These are phyloP conservation scores for Geotrichum aggregatum DNA, from an alignment of 1,139 yeast genomes.

Conservation along the genomic window DNA sequence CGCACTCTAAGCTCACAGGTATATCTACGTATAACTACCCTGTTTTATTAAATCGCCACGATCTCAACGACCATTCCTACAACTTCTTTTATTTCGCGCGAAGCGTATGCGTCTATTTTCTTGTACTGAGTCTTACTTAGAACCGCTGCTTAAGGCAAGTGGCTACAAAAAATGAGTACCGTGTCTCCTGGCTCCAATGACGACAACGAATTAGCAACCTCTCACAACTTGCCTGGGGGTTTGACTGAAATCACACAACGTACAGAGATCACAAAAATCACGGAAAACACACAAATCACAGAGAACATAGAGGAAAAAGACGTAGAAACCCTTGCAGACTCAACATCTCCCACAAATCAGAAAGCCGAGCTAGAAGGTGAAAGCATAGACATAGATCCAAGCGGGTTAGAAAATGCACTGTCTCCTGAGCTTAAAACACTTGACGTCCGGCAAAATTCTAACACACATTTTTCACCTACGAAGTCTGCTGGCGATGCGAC, in stretches of 20 bases:
- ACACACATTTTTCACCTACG: no score
- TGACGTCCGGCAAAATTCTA: neutral
- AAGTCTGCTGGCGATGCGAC: no score
- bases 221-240: neutral
- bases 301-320: no score
- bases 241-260: neutral
- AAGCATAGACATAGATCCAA: no score
- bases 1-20: no score
- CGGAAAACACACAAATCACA: neutral
- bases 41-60: no score
- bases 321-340: no score
- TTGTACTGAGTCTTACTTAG: neutral
- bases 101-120: conserved; percentile 2
- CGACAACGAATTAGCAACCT: neutral
- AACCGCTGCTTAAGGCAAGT: neutral
- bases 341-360: no score
- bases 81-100: neutral
- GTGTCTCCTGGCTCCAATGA: conserved; percentile 4
- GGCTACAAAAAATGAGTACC: conserved; percentile 6
- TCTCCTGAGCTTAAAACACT: no score
- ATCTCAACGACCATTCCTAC: neutral
- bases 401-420: no score
- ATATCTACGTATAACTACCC: no score
- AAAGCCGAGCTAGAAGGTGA: no score
- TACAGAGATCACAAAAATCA: neutral